Conservation (phyloP, 495 filamentous ascomycete genomes). For the Talaromyces proteolyticus region DNA sequence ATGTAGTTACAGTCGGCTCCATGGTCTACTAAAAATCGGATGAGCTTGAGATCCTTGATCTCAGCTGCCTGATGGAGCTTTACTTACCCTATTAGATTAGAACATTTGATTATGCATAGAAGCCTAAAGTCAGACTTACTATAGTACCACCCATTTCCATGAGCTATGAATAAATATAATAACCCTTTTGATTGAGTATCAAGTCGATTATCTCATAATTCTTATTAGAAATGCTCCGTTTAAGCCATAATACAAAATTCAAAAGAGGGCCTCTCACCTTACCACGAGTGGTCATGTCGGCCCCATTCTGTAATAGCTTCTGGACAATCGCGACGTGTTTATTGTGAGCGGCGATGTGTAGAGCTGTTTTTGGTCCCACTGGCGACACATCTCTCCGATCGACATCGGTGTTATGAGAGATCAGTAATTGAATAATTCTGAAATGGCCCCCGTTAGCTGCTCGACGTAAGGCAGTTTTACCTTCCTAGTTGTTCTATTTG, state of each 20-base stretch:
- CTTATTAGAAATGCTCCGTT: background rate
- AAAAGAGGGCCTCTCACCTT: background rate
- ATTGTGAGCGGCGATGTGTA: slow-evolving; percentile 7
- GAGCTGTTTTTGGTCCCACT: slow-evolving; percentile 1
- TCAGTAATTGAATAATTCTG: slow-evolving; percentile 1
- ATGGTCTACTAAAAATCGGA: slow-evolving; percentile 2
- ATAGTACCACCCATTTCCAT: slow-evolving; percentile 2
- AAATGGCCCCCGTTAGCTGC: slow-evolving; percentile 8
- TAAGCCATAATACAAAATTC: background rate
- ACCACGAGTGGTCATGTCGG: slow-evolving; percentile 1
- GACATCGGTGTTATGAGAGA: slow-evolving; percentile 6
- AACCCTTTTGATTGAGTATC: background rate
- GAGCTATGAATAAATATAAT: slow-evolving; percentile 1
- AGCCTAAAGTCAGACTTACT: slow-evolving; percentile 3
- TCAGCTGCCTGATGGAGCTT: slow-evolving; percentile 4
- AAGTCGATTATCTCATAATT: slow-evolving; percentile 1
- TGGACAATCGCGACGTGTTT: slow-evolving; percentile 4
- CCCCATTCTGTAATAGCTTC: slow-evolving; percentile 2
- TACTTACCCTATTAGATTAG: background rate
- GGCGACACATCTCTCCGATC: slow-evolving; percentile 3
- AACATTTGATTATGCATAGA: background rate
- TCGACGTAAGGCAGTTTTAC: slow-evolving; percentile 7
- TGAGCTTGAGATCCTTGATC: background rate
- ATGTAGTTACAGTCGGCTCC: slow-evolving; percentile 2
- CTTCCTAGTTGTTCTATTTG: background rate